Conservation (phyloP, 768 basidiomycete genomes). For the Artomyces pyxidatus region DNA sequence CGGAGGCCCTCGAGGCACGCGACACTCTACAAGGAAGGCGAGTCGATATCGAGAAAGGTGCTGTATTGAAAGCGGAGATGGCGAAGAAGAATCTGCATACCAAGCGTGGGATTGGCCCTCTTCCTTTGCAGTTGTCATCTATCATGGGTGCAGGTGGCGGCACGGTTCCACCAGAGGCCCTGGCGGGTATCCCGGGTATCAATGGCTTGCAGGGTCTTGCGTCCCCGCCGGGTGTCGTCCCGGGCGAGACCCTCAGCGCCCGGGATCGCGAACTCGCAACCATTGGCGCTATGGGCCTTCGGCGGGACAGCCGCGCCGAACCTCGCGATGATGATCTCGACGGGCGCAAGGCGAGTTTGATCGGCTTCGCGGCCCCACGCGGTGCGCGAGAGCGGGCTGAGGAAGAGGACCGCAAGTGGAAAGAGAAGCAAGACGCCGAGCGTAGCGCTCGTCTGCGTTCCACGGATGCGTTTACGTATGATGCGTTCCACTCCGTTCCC, state of each 20-base stretch:
- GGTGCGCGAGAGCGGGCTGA: conserved; percentile 56
- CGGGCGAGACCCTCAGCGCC: conserved; percentile 26
- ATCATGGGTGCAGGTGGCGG: conserved; percentile 16
- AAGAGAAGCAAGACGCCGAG: conserved; percentile 38
- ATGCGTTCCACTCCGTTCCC: conserved; percentile 69
- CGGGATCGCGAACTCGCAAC: conserved; percentile 42
- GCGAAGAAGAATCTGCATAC: conserved; percentile 99
- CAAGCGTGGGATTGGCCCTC: conserved; percentile 72
- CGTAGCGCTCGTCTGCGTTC: conserved; percentile 32
- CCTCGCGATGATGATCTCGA: conserved; percentile 39
- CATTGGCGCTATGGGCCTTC: conserved; percentile 41
- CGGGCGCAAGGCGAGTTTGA: conserved; percentile 30
- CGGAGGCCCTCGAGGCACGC: conserved; percentile 80
- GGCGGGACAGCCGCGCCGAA: conserved; percentile 14
- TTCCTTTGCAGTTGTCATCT: conserved; percentile 13
- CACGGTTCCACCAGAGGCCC: conserved; percentile 12
- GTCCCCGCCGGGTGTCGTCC: conserved; percentile 2
- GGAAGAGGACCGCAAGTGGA: conserved; percentile 48
- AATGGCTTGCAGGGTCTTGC: conserved; percentile 12
- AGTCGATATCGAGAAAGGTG: conserved; percentile 89
- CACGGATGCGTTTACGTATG: conserved; percentile 47
- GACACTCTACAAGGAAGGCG: conserved; percentile 84
- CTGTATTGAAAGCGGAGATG: conserved; percentile 96
- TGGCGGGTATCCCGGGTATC: conserved; percentile 22
- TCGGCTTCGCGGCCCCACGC: conserved; percentile 31